phyloP scores from a whole-genome alignment of 306 rosid species.

The Vicia sativa region DNA sequence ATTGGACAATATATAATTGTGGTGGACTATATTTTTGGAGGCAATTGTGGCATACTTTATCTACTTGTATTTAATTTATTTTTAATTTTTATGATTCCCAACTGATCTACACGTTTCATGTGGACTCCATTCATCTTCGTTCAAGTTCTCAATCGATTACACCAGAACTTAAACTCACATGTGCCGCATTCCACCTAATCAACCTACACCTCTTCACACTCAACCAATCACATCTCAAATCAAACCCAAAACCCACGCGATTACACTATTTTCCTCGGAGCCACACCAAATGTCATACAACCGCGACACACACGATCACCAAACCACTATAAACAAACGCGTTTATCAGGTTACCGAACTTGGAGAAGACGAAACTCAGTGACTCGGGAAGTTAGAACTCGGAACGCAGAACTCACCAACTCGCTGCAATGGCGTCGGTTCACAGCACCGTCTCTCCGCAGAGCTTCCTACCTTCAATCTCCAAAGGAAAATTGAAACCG shows the following conservation, averaged over 20 bases:
- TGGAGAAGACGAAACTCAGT: conserved; percentile 37
- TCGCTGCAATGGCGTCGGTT: conserved; percentile 64
- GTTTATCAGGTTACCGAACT: background rate
- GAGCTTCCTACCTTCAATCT: conserved; percentile 48
- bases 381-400: conserved; percentile 39
- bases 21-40: background rate
- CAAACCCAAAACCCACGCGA: background rate
- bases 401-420: conserved; percentile 43
- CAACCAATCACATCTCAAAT: conserved; percentile 14
- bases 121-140: conserved; percentile 41
- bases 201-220: background rate
- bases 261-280: background rate
- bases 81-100: conserved; percentile 26
- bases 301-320: conserved; percentile 18
- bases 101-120: conserved; percentile 35
- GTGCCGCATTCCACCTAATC: background rate
- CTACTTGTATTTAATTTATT: background rate
- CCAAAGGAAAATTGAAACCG: conserved; percentile 45
- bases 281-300: background rate
- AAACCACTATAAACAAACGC: conserved; percentile 18
- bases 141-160: background rate
- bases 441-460: conserved; percentile 59
- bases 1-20: too few relatives aligned
- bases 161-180: background rate
- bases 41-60: background rate